Percentiles rank a stretch among this genome's conserved stretches.
Evolutionary conservation across 2,329 filamentous ascomycete species (phyloP).

Genomic region (Aspergillus quadricinctus): DNA sequence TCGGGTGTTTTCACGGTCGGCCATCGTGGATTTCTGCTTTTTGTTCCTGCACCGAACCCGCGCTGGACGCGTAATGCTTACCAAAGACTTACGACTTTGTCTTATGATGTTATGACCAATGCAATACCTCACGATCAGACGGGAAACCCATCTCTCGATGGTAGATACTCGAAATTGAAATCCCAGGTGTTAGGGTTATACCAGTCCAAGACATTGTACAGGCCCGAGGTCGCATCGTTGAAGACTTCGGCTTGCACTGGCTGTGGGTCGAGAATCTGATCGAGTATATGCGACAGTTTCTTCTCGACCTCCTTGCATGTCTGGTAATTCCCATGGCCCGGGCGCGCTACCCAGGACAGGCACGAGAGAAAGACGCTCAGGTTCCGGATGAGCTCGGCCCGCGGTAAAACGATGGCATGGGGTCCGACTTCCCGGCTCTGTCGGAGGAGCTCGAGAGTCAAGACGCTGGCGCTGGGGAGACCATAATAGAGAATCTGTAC

Average conservation of each 20-base stretch:
- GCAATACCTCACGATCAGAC: constrained; percentile 11
- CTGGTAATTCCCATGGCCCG: constrained; percentile 32
- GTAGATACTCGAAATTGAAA: constrained; percentile 27
- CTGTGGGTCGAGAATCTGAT: constrained; percentile 32
- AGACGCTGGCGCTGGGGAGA: constrained; percentile 29
- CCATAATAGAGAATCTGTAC: constrained; percentile 30
- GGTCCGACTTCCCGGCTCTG: constrained; percentile 27
- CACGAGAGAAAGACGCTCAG: constrained; percentile 31
- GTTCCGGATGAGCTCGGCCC: constrained; percentile 31
- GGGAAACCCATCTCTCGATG: constrained; percentile 17
- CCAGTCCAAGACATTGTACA: constrained; percentile 32
- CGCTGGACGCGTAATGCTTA: background rate
- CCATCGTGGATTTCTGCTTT: background rate
- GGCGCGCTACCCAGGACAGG: constrained; percentile 30
- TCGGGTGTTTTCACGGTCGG: background rate
- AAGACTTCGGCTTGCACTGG: constrained; percentile 26
- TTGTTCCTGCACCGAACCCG: background rate
- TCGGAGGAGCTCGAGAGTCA: constrained; percentile 30
- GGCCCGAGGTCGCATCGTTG: constrained; percentile 25
- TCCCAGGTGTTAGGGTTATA: constrained; percentile 31
- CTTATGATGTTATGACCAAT: constrained; percentile 3
- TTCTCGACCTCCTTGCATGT: constrained; percentile 34
- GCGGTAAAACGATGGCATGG: constrained; percentile 21
- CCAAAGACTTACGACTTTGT: background rate
- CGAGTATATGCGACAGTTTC: constrained; percentile 32